Conservation (phyloP, 352 stramenopile genomes). For the Halophytophthora polymorphica region DNA sequence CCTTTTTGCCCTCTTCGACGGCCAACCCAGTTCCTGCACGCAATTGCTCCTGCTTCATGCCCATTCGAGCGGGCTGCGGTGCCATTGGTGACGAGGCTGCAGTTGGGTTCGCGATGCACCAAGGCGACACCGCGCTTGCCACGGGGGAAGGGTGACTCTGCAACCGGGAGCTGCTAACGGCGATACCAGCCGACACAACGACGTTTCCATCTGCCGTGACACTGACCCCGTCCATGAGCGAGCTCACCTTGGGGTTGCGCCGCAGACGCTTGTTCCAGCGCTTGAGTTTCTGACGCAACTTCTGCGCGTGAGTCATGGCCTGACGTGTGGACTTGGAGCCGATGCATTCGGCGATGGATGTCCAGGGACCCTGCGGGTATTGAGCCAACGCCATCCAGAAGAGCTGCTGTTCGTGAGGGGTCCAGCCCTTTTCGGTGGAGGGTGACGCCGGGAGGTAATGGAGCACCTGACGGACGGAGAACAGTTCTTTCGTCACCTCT, state of each 20-base stretch:
- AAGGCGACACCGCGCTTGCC: too few species aligned
- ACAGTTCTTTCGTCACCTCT: conserved; percentile 29
- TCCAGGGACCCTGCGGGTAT: conserved; percentile 44
- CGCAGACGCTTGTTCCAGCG: conserved; percentile 39
- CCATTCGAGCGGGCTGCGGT: too few species aligned
- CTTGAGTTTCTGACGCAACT: conserved; percentile 47
- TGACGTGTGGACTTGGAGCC: conserved; percentile 46
- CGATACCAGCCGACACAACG: conserved; percentile 7
- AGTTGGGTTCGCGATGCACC: too few species aligned
- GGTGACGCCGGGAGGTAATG: conserved; percentile 23
- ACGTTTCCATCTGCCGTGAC: conserved; percentile 6
- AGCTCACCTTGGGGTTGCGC: conserved; percentile 17
- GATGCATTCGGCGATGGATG: conserved; percentile 40
- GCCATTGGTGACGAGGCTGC: too few species aligned
- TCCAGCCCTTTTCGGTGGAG: conserved; percentile 30
- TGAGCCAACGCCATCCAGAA: conserved; percentile 40
- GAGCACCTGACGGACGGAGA: conserved; percentile 23
- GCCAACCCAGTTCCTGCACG: too few species aligned
- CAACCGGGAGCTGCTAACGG: conserved; percentile 1
- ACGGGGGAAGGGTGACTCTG: too few species aligned
- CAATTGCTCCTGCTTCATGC: too few species aligned
- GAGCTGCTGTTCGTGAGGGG: conserved; percentile 31
- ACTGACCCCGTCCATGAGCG: conserved; percentile 18
- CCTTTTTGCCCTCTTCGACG: too few species aligned
- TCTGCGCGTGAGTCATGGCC: conserved; percentile 49